Conservation (phyloP, 805 yeast genomes). For the Wickerhamiella sorbophila region DNA sequence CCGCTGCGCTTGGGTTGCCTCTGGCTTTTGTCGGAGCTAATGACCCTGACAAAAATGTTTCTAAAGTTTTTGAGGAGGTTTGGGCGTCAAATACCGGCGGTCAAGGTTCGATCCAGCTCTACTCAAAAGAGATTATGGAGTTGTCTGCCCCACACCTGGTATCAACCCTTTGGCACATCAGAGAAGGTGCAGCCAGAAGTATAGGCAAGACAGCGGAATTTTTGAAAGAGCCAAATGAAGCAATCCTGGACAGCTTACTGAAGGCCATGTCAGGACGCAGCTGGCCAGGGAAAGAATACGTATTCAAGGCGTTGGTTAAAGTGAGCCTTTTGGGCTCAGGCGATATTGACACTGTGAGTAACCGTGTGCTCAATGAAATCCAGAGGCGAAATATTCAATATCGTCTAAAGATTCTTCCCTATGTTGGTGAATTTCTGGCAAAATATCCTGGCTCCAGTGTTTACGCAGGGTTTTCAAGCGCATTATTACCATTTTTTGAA, state of each 20-base stretch:
- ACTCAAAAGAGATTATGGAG: conserved; percentile 50
- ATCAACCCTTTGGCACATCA: conserved; percentile 45
- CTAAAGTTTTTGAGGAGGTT: conserved; percentile 38
- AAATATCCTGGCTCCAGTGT: conserved; percentile 25
- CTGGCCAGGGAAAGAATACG: conserved; percentile 76
- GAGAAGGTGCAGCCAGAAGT: conserved; percentile 58
- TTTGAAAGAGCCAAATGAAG: conserved; percentile 17
- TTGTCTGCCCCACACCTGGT: conserved; percentile 37
- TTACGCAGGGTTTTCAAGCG: conserved; percentile 17
- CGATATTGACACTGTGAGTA: conserved; percentile 28
- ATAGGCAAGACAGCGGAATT: conserved; percentile 34
- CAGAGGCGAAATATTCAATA: conserved; percentile 53
- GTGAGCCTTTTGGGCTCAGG: conserved; percentile 28
- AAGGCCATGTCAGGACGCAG: conserved; percentile 60
- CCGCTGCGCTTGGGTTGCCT: conserved; percentile 57
- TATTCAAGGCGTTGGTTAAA: conserved; percentile 55
- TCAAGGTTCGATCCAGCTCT: conserved; percentile 50
- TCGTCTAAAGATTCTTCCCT: conserved; percentile 39
- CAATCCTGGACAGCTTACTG: conserved; percentile 39
- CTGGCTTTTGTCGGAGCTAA: conserved; percentile 64
- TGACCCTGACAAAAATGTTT: conserved; percentile 38
- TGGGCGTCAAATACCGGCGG: conserved; percentile 80
- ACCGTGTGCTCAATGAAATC: conserved; percentile 43
- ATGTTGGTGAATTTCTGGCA: conserved; percentile 38
- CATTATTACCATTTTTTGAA: too few relatives aligned